Percentiles rank a stretch among this genome's conserved stretches.
Evolutionary conservation across 768 basidiomycete species (phyloP).

Genomic region (Tricholomella constricta): DNA sequence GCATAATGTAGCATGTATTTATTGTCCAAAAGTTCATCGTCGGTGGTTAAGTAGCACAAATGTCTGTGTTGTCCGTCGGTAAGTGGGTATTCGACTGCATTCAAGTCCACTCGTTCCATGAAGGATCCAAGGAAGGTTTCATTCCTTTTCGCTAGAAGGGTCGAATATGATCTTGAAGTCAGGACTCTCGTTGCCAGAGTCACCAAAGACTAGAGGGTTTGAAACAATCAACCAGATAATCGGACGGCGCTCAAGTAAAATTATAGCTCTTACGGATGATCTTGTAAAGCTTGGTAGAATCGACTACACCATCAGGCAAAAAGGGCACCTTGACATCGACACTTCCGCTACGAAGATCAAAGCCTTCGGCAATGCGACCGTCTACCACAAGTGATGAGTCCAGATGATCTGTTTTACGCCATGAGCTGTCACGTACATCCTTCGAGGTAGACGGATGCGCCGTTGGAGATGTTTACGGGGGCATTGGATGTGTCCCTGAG

Average conservation of each 20-base stretch:
- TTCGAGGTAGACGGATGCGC: slow-evolving; percentile 31
- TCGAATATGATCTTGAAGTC: slow-evolving; percentile 34
- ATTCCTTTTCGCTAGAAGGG: neutral
- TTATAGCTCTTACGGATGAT: slow-evolving; percentile 42
- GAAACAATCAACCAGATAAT: neutral
- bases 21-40: slow-evolving; percentile 5
- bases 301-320: slow-evolving; percentile 26
- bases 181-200: slow-evolving; percentile 47
- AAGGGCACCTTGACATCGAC: slow-evolving; percentile 39
- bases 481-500: slow-evolving; percentile 44
- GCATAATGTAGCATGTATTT: neutral
- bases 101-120: too few species aligned
- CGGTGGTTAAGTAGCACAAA: neutral
- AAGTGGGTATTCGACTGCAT: neutral
- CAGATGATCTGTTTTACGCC: neutral
- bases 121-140: too few species aligned
- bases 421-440: slow-evolving; percentile 23
- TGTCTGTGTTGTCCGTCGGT: slow-evolving; percentile 4
- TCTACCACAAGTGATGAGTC: slow-evolving; percentile 18
- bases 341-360: slow-evolving; percentile 36
- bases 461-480: slow-evolving; percentile 45
- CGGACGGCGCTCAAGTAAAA: neutral
- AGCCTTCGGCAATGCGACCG: slow-evolving; percentile 33
- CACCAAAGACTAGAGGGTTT: slow-evolving; percentile 42
- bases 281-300: slow-evolving; percentile 26